These are phyloP conservation scores for Colletotrichum kahawae DNA, from an alignment of 2,329 filamentous ascomycete genomes.

Conservation along the genomic window DNA sequence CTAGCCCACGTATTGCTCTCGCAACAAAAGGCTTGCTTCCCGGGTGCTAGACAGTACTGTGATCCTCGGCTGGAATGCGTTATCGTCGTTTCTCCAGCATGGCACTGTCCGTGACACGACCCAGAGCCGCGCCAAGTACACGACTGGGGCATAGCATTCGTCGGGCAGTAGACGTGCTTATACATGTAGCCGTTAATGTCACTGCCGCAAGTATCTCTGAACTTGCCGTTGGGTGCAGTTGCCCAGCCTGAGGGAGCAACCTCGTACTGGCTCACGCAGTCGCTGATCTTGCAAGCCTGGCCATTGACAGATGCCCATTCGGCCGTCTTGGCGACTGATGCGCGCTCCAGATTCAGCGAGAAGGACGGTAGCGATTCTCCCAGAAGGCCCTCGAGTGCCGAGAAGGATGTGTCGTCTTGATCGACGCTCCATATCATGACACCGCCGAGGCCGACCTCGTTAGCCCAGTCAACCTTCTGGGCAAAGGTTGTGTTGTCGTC, in stretches of 20 bases:
- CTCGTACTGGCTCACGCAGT: neutral
- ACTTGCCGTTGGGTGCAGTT: neutral
- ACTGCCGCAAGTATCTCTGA: neutral
- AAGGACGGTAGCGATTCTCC: neutral
- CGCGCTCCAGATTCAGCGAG: neutral
- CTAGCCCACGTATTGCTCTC: neutral
- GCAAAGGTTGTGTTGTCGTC: slow-evolving; percentile 24
- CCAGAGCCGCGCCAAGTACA: slow-evolving; percentile 19
- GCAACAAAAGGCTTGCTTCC: neutral
- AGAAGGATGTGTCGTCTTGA: neutral
- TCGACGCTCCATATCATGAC: slow-evolving; percentile 27
- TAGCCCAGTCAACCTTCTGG: slow-evolving; percentile 24
- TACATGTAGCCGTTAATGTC: neutral
- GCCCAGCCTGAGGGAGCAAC: neutral
- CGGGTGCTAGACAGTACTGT: neutral
- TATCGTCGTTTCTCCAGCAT: slow-evolving; percentile 9
- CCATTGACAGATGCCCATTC: neutral
- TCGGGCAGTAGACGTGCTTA: slow-evolving; percentile 19
- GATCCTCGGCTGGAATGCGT: neutral
- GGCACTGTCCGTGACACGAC: slow-evolving; percentile 21
- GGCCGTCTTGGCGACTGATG: neutral
- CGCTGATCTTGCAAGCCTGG: neutral
- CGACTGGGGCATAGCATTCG: neutral
- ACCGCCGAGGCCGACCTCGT: slow-evolving; percentile 20
- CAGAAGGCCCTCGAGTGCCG: neutral